Conservation (phyloP, 2,329 filamentous ascomycete genomes). For the Macrophomina pseudophaseolina region DNA sequence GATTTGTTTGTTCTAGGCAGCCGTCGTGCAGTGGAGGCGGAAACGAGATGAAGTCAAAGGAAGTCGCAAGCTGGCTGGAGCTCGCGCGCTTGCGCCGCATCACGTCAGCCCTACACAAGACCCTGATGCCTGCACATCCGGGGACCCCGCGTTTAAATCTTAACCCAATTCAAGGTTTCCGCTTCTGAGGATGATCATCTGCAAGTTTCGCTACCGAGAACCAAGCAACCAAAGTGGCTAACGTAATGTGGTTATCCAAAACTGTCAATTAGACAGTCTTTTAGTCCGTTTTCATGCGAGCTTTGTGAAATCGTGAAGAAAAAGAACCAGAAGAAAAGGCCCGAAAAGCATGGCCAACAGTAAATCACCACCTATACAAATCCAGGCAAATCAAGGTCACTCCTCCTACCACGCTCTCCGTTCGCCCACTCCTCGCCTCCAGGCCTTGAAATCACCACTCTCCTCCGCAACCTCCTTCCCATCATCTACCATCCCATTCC, state of each 20-base stretch:
- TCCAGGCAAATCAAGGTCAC: not conserved
- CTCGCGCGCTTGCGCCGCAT: slow-evolving; percentile 3
- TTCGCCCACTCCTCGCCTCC: not conserved
- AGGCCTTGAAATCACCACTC: slow-evolving; percentile 6
- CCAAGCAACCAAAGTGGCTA: too few relatives aligned
- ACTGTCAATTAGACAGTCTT: too few relatives aligned
- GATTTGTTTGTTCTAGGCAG: not conserved
- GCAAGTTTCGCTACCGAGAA: too few relatives aligned
- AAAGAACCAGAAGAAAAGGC: too few relatives aligned
- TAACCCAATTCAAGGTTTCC: not conserved
- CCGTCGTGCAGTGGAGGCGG: not conserved
- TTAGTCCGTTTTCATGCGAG: not conserved
- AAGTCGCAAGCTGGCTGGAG: slow-evolving; percentile 20
- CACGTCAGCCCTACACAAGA: slow-evolving; percentile 13
- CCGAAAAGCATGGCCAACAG: too few relatives aligned
- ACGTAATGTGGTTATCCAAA: too few relatives aligned
- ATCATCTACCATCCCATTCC: not conserved
- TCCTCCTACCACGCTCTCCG: not conserved
- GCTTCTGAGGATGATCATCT: not conserved
- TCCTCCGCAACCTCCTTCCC: not conserved
- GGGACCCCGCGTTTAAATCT: not conserved
- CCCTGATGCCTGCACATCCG: not conserved
- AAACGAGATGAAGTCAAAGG: slow-evolving; percentile 13
- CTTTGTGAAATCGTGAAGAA: not conserved
- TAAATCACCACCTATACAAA: not conserved